Percentiles rank a stretch among this genome's conserved stretches.
Evolutionary conservation across 1,139 yeast genomes (phyloP).

Genomic region (Candida buenavistaensis): DNA sequence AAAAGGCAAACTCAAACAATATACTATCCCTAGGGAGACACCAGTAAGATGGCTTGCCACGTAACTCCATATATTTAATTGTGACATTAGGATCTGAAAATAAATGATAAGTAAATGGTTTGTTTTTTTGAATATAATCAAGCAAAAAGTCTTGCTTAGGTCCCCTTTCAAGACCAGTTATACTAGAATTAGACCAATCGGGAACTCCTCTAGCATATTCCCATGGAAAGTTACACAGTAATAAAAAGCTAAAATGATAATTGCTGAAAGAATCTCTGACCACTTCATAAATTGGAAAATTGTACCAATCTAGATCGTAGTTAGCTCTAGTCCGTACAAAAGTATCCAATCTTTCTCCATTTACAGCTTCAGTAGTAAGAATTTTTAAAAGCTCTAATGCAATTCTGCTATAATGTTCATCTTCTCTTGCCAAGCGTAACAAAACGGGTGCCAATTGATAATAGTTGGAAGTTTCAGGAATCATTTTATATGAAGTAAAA

Average conservation of each 20-base stretch:
- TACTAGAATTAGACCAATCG: too few relatives aligned
- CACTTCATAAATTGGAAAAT: conserved; percentile 1
- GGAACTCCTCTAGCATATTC: too few relatives aligned
- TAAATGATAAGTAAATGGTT: conserved; percentile 1
- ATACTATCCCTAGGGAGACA: conserved; percentile 4
- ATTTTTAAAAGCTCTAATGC: conserved; percentile 10
- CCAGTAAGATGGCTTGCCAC: conserved; percentile 6
- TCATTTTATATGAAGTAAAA: conserved; percentile 1
- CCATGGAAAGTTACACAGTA: too few relatives aligned
- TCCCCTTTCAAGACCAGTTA: too few relatives aligned
- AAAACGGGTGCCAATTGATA: conserved; percentile 9
- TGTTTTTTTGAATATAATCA: too few relatives aligned
- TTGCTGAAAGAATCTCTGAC: conserved; percentile 1
- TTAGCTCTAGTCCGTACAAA: too few relatives aligned
- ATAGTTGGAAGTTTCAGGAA: conserved; percentile 5
- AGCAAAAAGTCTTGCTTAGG: too few relatives aligned
- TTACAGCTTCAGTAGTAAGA: conserved; percentile 9
- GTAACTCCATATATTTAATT: conserved; percentile 12
- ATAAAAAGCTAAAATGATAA: conserved; percentile 8
- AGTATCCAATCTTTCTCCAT: conserved; percentile 1
- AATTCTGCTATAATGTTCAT: conserved; percentile 14
- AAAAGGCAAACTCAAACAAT: neutral
- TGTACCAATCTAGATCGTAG: conserved; percentile 6
- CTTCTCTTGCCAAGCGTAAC: conserved; percentile 3
- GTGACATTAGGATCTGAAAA: conserved; percentile 12